Base-by-base conservation (phyloP, 192 early-diverging fungal species). In the Gigaspora rosea region DNA sequence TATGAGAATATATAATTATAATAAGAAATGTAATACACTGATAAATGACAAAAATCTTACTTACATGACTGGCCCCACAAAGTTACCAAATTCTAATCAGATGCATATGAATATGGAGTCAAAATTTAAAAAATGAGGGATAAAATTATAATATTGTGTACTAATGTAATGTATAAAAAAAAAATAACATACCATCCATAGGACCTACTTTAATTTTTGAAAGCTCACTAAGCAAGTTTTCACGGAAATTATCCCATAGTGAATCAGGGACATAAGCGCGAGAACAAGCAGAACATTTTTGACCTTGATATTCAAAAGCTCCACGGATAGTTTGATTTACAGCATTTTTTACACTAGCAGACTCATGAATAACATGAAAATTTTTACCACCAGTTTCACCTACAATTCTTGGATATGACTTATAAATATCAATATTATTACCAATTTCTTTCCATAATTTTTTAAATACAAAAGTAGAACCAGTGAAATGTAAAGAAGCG, bases 371-470 rank as follows among this genome's bases (percentile, higher is more conserved):
- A 71, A 99, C 84, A 80, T 99, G 97, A 90, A 95, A 97, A 91
- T 99, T 99, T 88, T 99, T 99, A 71, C 97, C 97, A 81, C 97
- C 97, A 36, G 97, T 97, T 85, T 99, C 97, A 81, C 97, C 97
- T 18, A 99, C 96, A 73, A 98, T 93, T 81, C 97, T 93, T 63
- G 97, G 97, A 84, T 96, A 99, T 65, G 90, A 91, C 81, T 89
- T 90, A 88, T 97, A 99, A 59, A 78, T 88, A 75, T 96, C 91
- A 65, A 99, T 90, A 88, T 99, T 97, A 80, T 91, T 85, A 50
- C 91, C 94, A 83, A 97, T 95, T 75, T 92, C 89, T 85, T 91
- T 90, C 94, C 94, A 99, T 80, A 99, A 86, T 79, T 90, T 86
- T 86, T 94, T 93, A 88, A 99, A 99, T 61, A 99, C 95, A 68